Evolutionary conservation across 345 rosid species (phyloP).

Genomic region (Populus deltoides): DNA sequence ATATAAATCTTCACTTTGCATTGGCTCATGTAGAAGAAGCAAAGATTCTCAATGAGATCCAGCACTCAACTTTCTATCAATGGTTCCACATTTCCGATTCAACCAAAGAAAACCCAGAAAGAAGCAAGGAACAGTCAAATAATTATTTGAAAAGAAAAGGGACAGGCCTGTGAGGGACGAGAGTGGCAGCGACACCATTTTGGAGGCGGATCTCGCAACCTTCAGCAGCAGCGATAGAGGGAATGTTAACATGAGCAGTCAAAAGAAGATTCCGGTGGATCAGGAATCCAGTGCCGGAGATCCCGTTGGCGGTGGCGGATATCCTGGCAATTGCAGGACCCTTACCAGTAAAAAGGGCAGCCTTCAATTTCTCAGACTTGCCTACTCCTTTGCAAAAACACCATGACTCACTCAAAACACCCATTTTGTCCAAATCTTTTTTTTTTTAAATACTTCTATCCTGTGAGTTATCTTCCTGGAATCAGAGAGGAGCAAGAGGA

Average conservation of each 20-base stretch:
- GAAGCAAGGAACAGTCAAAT: neutral
- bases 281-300: constrained; percentile 65
- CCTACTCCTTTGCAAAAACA: constrained; percentile 93
- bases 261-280: constrained; percentile 86
- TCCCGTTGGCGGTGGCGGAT: constrained; percentile 42
- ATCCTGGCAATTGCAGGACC: constrained; percentile 56
- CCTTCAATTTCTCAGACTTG: constrained; percentile 84
- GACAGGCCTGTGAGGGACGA: constrained; percentile 71
- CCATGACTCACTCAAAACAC: constrained; percentile 68
- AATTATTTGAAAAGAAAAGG: neutral
- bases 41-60: too few relatives aligned
- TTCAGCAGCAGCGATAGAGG: constrained; percentile 79
- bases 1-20: too few relatives aligned
- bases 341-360: constrained; percentile 61
- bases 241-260: constrained; percentile 76
- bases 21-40: too few relatives aligned
- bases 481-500: constrained; percentile 21
- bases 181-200: constrained; percentile 62
- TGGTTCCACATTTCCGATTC: neutral
- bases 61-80: too few relatives aligned
- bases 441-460: neutral
- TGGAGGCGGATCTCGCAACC: constrained; percentile 72
- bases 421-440: constrained; percentile 36
- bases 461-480: neutral
- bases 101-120: neutral